Base-by-base conservation (phyloP, 1,284 basidiomycete species). In the Malassezia japonica region DNA sequence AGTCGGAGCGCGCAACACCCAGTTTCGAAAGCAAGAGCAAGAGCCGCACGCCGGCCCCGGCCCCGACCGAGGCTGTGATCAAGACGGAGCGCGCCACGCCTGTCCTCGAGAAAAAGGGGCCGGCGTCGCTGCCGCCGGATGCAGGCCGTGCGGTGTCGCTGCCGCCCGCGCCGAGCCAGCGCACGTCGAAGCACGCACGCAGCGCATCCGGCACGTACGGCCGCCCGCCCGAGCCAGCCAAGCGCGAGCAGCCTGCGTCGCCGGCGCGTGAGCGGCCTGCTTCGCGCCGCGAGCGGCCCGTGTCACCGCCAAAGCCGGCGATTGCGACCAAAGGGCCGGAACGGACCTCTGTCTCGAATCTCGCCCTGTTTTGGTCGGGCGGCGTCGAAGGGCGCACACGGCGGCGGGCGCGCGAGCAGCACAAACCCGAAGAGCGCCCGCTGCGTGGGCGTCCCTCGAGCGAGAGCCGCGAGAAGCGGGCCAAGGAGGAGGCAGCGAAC, bases 361-460 rank as follows among this genome's bases (percentile, higher is more conserved):
- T 72, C 21, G 68, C 70, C 8, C 58, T 69, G 23, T 67, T 67
- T 45, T 72, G 70, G 70, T 64, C 63, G 5, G 70, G 65, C 2
- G 70, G 70, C 13, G 60, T 69, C 3, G 62, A 52, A 13, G 63
- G 64, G 13, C 54, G 67, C n/a, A 64, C 60, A 6, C 57, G 69
- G 23, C 60, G 56, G 25, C 65, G 62, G 40, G 61, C 63, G 13
- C 59, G 43, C 57, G n/a, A 25, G 20, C 28, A 28, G 40, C 61
- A 7, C 20, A n/a, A n/a, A n/a, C n/a, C n/a, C n/a, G n/a, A n/a
- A n/a, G n/a, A n/a, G n/a, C n/a, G n/a, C n/a, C n/a, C n/a, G n/a
- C n/a, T n/a, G n/a, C n/a, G n/a, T n/a, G n/a, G n/a, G n/a, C n/a
- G n/a, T n/a, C n/a, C n/a, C n/a, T n/a, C n/a, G n/a, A n/a, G n/a